Evolutionary conservation across 345 rosid genomes (phyloP).

Genomic region (Populus davidiana): DNA sequence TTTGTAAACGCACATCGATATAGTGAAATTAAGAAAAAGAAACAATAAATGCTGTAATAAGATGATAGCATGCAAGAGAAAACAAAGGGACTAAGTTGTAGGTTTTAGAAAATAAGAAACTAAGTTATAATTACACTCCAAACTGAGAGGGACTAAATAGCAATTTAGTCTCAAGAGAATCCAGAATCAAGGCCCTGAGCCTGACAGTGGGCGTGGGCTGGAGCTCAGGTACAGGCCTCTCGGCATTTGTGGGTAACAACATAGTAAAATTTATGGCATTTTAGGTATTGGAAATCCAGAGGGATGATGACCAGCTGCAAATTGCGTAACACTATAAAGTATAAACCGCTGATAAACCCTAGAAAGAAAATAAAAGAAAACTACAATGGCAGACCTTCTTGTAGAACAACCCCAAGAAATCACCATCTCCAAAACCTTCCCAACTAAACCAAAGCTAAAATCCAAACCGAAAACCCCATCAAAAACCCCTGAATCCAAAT

Average conservation of each 20-base stretch:
- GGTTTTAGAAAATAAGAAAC: no score
- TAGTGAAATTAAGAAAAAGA: no score
- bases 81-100: no score
- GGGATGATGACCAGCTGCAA: not conserved
- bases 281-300: not conserved
- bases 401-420: not conserved
- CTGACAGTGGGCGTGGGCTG: no score
- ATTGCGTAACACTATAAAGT: not conserved
- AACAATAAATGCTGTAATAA: no score
- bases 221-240: not conserved
- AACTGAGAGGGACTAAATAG: no score
- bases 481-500: constrained; percentile 71
- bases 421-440: constrained; percentile 44
- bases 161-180: no score
- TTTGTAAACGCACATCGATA: no score
- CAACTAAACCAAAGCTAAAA: constrained; percentile 65
- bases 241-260: not conserved
- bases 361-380: no score
- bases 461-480: constrained; percentile 51
- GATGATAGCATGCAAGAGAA: no score
- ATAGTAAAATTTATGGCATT: not conserved
- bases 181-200: no score
- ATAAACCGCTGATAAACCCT: not conserved
- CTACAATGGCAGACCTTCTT: not conserved
- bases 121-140: no score